Conservation (phyloP, 345 rosid species). For the Mangifera indica region DNA sequence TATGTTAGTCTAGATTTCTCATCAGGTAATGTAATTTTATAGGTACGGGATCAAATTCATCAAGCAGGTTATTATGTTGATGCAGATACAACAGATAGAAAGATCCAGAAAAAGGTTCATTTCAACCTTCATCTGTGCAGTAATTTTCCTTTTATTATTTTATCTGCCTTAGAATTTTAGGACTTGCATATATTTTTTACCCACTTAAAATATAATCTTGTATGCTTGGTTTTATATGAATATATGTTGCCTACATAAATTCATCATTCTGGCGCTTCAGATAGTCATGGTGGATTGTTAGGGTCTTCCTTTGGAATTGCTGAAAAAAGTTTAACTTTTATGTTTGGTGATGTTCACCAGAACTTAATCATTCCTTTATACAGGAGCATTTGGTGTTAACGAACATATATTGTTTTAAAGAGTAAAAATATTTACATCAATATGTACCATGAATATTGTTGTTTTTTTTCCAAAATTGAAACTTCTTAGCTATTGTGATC, state of each 20-base stretch:
- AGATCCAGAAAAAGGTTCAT: constrained; percentile 86
- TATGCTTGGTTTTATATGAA: constrained; percentile 4
- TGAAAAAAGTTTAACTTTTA: neutral
- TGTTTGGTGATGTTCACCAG: constrained; percentile 7
- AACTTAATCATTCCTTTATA: neutral
- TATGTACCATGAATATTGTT: neutral
- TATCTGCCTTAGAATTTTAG: neutral
- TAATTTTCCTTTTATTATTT: neutral
- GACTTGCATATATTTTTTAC: neutral
- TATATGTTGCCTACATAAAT: neutral
- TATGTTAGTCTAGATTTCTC: neutral
- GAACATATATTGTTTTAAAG: neutral
- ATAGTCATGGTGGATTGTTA: neutral
- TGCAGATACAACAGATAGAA: constrained; percentile 73
- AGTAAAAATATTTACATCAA: neutral
- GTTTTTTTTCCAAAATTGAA: neutral
- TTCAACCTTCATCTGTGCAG: neutral
- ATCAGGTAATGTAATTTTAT: constrained; percentile 11
- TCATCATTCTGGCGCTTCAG: neutral
- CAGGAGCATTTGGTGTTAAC: neutral
- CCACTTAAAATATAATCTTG: neutral
- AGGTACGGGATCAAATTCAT: constrained; percentile 68
- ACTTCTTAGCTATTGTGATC: neutral
- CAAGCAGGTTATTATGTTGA: constrained; percentile 78
- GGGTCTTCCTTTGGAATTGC: neutral